Evolutionary conservation across 371 early-diverging fungal species (phyloP), one percentile per base, ranked within the genome.

Genomic region (Parasitella parasitica): DNA sequence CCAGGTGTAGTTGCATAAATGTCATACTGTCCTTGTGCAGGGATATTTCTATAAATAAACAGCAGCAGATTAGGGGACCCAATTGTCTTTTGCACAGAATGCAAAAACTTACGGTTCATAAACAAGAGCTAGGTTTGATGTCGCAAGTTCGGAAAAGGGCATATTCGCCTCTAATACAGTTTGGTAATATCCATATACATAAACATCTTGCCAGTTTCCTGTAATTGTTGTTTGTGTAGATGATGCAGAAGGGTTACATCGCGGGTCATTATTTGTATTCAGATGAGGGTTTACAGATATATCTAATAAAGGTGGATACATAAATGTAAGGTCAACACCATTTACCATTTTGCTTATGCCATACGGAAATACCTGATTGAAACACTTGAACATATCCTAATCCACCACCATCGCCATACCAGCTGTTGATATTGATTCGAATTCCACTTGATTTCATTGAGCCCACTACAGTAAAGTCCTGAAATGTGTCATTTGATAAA

Each of bases 351-450:
- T 7, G 22, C 15, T 24, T n/a, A n/a, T 30, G 0, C 8, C 9
- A n/a, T 6, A 50, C 13, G 43, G 12, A 0, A 60, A 37, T 75
- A 69, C 85, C 86, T 75, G 80, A 70, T 41, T 87, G 85, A 54
- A 77, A 89, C 16, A 90, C 66, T 59, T 86, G 81, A 39, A 90
- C 68, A 37, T 76, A 75, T 27, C 77, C 76, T 18, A 90, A 74
- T 6, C 90, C 90, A 49, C 87, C 89, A 34, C 89, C 87, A 15
- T 54, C 54, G 6, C 90, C 90, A 46, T 86, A 87, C 85, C 82
- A 90, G n/a, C 78, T 78, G 15, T 73, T 66, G 53, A 90, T 75
- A 59, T 83, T 73, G 39, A 90, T 69, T 49, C 77, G 75, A 9
- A 84, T 60, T 7, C 82, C 89, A 18, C 69, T 71, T 46, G 78